Conservation (phyloP, 2,329 filamentous ascomycete genomes). For the Colletotrichum sp. region DNA sequence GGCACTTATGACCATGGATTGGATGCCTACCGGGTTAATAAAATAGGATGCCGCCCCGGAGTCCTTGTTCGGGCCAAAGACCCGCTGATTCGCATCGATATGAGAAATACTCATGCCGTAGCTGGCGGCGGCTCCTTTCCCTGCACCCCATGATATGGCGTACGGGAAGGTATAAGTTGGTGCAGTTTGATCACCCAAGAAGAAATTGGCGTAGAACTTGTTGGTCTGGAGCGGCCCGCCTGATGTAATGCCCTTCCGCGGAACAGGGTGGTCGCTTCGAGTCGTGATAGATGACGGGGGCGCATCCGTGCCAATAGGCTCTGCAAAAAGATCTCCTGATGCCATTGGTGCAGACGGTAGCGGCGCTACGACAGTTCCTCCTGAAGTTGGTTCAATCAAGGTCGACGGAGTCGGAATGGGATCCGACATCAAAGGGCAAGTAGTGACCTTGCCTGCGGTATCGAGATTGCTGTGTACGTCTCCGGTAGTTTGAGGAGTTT, state of each 20-base stretch:
- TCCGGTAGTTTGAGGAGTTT: slow-evolving; percentile 35
- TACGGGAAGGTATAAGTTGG: slow-evolving; percentile 81
- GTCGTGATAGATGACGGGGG: slow-evolving; percentile 54
- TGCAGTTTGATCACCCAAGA: slow-evolving; percentile 73
- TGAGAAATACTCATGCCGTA: slow-evolving; percentile 84
- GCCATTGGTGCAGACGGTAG: slow-evolving; percentile 26
- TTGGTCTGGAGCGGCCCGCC: slow-evolving; percentile 70
- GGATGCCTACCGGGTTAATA: slow-evolving; percentile 81
- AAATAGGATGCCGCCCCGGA: slow-evolving; percentile 74
- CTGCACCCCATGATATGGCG: slow-evolving; percentile 70
- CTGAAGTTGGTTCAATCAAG: slow-evolving; percentile 27
- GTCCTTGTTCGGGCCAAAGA: slow-evolving; percentile 63
- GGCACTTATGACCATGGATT: slow-evolving; percentile 82
- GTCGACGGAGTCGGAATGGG: slow-evolving; percentile 42
- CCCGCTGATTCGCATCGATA: slow-evolving; percentile 69
- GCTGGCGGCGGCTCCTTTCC: slow-evolving; percentile 65
- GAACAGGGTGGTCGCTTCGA: slow-evolving; percentile 63
- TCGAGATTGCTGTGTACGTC: slow-evolving; percentile 27
- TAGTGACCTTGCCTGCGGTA: slow-evolving; percentile 23
- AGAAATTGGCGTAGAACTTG: slow-evolving; percentile 84
- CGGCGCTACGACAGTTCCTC: not conserved
- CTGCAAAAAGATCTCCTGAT: slow-evolving; percentile 57
- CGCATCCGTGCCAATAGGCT: slow-evolving; percentile 57
- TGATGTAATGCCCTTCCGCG: slow-evolving; percentile 54
- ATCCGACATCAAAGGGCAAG: slow-evolving; percentile 30